Conservation (phyloP, 1,139 yeast genomes). For the Taiozyma sp. region DNA sequence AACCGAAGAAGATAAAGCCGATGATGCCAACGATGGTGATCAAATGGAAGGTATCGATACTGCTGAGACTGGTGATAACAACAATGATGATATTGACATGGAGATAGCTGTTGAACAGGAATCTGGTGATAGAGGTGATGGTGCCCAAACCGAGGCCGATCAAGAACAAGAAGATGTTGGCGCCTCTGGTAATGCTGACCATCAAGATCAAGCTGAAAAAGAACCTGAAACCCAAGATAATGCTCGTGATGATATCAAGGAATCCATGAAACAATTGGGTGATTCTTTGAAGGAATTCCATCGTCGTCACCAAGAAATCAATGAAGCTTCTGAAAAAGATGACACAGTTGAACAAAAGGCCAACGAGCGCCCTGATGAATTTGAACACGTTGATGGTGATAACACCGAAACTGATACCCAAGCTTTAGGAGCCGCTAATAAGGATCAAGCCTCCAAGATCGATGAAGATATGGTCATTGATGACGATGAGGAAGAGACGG, state of each 20-base stretch:
- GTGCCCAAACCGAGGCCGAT: conserved; percentile 63
- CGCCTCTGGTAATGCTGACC: conserved; percentile 60
- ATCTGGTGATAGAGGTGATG: conserved; percentile 68
- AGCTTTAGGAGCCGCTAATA: conserved; percentile 86
- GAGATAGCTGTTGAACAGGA: conserved; percentile 71
- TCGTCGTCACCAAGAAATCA: conserved; percentile 82
- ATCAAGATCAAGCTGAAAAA: conserved; percentile 36
- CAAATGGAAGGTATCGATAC: conserved; percentile 33
- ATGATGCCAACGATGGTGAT: conserved; percentile 25
- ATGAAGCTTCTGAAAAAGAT: conserved; percentile 48
- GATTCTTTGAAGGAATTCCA: conserved; percentile 89
- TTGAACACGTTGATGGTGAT: conserved; percentile 87
- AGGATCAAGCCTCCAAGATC: conserved; percentile 70
- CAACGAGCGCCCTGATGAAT: conserved; percentile 75
- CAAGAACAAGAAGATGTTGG: conserved; percentile 71
- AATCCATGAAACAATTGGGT: conserved; percentile 81
- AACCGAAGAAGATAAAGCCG: conserved; percentile 23
- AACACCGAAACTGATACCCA: conserved; percentile 74
- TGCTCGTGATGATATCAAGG: conserved; percentile 69
- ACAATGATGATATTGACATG: conserved; percentile 47
- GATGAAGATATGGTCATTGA: conserved; percentile 88
- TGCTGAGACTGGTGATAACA: conserved; percentile 44
- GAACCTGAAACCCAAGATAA: conserved; percentile 42
- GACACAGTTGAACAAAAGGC: conserved; percentile 45
- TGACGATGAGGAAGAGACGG: conserved; percentile 42